These are phyloP conservation scores for Solanum habrochaites DNA, from an alignment of 257 asterid species.

Conservation along the genomic window DNA sequence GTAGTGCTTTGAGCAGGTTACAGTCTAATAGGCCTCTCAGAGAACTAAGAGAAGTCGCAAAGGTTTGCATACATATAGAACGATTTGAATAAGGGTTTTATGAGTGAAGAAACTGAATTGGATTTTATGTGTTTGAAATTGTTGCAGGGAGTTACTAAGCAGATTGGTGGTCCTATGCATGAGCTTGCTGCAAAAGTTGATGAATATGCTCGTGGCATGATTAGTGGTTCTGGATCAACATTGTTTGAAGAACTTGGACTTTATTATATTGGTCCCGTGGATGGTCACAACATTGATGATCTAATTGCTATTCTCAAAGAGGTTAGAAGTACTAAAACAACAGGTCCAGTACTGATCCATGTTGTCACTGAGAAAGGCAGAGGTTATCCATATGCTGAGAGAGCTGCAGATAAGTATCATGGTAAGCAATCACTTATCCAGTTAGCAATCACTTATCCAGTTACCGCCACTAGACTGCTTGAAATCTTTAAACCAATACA, in stretches of 20 bases:
- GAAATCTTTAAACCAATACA: neutral
- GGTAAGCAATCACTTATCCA: slow-evolving; percentile 25
- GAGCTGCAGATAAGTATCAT: slow-evolving; percentile 90
- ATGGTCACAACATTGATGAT: slow-evolving; percentile 85
- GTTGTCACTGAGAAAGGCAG: slow-evolving; percentile 93
- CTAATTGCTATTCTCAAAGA: slow-evolving; percentile 68
- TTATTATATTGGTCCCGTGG: slow-evolving; percentile 93
- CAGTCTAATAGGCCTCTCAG: slow-evolving; percentile 87
- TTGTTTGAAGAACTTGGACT: slow-evolving; percentile 93
- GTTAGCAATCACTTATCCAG: neutral
- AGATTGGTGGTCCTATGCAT: slow-evolving; percentile 92
- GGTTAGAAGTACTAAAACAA: slow-evolving; percentile 79
- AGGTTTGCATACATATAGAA: slow-evolving; percentile 26
- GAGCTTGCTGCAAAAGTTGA: slow-evolving; percentile 94
- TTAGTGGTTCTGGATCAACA: slow-evolving; percentile 86
- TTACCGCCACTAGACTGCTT: neutral
- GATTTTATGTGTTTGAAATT: slow-evolving; percentile 5
- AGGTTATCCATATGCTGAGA: slow-evolving; percentile 93
- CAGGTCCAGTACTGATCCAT: slow-evolving; percentile 89
- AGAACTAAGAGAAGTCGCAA: slow-evolving; percentile 92
- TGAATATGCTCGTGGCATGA: slow-evolving; percentile 95
- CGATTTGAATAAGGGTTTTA: neutral
- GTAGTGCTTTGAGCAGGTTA: slow-evolving; percentile 78
- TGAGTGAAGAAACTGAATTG: neutral
- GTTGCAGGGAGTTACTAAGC: slow-evolving; percentile 89